A percentile compares a stretch with the other conserved stretches of the same genome.
These are phyloP conservation scores for Deakozyma indianensis DNA, from an alignment of 805 yeast species.

Conservation along the genomic window DNA sequence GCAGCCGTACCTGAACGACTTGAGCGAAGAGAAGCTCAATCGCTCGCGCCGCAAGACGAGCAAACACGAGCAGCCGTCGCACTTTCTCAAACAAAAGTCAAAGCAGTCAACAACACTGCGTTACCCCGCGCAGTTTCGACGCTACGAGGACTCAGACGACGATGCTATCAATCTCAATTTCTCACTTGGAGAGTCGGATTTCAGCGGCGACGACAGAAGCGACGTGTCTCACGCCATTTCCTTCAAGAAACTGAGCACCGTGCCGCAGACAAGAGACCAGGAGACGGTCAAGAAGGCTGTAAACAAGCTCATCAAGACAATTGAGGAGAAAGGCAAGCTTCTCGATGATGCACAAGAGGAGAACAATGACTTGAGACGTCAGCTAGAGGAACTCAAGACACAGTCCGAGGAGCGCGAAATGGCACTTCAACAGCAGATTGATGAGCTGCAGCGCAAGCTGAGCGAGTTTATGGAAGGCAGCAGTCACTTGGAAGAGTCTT, in stretches of 20 bases:
- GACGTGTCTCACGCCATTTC: not conserved
- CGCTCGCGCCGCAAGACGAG: not conserved
- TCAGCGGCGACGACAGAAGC: not conserved
- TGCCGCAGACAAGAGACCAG: not conserved
- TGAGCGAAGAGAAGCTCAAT: not conserved
- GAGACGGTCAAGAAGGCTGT: not conserved
- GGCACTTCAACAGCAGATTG: not conserved
- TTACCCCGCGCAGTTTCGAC: conserved; percentile 1
- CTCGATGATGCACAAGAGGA: not conserved
- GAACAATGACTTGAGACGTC: not conserved
- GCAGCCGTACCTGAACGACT: not conserved
- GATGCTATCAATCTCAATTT: not conserved
- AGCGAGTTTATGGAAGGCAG: not conserved
- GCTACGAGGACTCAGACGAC: not conserved
- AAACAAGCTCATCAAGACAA: not conserved
- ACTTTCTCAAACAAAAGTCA: not conserved
- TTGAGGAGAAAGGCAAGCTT: not conserved
- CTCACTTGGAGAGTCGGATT: not conserved
- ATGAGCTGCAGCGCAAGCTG: not conserved
- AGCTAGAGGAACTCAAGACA: not conserved
- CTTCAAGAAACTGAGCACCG: not conserved
- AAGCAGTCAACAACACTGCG: not conserved
- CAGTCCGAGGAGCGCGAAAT: not conserved
- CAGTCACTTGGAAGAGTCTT: not conserved
- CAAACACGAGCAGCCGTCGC: not conserved